phyloP scores from a whole-genome alignment of 768 basidiomycete genomes.

The Saitozyma sp. region DNA sequence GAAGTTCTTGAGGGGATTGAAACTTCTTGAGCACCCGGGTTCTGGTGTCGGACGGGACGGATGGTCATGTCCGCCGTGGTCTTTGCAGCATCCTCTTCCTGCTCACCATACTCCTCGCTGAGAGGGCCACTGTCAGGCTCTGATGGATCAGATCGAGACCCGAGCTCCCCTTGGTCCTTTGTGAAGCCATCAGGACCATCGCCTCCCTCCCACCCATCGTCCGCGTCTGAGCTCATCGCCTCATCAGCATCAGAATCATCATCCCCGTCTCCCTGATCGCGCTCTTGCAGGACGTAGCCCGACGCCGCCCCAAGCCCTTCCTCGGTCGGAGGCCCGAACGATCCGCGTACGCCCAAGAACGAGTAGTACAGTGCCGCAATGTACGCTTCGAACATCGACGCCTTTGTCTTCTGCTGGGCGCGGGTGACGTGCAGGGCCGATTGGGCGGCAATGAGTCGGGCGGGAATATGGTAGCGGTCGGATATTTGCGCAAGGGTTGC shows the following conservation, averaged over 20 bases:
- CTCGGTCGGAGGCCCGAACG: not conserved
- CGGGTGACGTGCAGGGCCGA: slow-evolving; percentile 6
- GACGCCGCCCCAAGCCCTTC: not conserved
- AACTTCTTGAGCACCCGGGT: no score
- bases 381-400: slow-evolving; percentile 34
- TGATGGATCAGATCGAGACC: no score
- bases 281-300: not conserved
- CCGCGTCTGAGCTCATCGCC: not conserved
- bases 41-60: no score
- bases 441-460: slow-evolving; percentile 14
- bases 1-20: no score
- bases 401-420: slow-evolving; percentile 24
- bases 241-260: not conserved
- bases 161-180: not conserved
- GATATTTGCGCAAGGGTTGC: slow-evolving; percentile 32
- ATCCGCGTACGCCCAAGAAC: slow-evolving; percentile 5
- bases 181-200: not conserved
- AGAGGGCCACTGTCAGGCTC: no score
- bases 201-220: no score
- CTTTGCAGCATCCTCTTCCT: no score
- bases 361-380: slow-evolving; percentile 39
- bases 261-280: not conserved
- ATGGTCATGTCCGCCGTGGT: no score
- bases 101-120: no score
- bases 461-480: slow-evolving; percentile 26